A percentile compares a stretch with the other conserved stretches of the same genome.
phyloP scores from a whole-genome alignment of 2,329 filamentous ascomycete species.

The Neoarthrinium moseri region DNA sequence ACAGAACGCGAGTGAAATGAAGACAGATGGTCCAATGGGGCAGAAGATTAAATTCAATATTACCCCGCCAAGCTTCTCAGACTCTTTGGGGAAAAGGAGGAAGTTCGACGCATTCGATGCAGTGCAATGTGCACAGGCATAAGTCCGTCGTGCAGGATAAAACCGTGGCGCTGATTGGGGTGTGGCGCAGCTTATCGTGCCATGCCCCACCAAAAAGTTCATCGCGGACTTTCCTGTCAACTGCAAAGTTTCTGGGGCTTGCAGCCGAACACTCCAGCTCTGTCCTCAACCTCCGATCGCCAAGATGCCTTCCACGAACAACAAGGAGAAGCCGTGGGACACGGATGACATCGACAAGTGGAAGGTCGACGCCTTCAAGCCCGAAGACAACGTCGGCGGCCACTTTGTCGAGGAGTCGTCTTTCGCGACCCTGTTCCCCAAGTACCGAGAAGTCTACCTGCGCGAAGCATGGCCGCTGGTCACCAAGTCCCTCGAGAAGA shows the following conservation, averaged over 20 bases:
- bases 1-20: too few species aligned
- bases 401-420: slow-evolving; percentile 91
- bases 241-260: neutral
- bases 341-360: slow-evolving; percentile 97
- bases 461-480: slow-evolving; percentile 86
- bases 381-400: slow-evolving; percentile 80
- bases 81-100: too few species aligned
- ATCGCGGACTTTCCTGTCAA: neutral
- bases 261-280: neutral
- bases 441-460: slow-evolving; percentile 89
- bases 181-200: slow-evolving; percentile 5
- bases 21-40: too few species aligned
- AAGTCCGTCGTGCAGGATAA: neutral
- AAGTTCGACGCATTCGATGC: too few species aligned
- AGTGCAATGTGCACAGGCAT: too few species aligned
- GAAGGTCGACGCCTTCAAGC: slow-evolving; percentile 55
- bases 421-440: slow-evolving; percentile 50
- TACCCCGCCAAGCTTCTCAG: too few species aligned
- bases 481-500: slow-evolving; percentile 81
- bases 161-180: neutral
- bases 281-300: neutral
- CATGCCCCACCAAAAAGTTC: slow-evolving; percentile 4
- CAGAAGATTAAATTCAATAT: too few species aligned
- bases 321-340: slow-evolving; percentile 82
- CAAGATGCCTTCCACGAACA: slow-evolving; percentile 10